Base-by-base conservation (phyloP, 768 basidiomycete species). In the Phanerochaete carnosa region DNA sequence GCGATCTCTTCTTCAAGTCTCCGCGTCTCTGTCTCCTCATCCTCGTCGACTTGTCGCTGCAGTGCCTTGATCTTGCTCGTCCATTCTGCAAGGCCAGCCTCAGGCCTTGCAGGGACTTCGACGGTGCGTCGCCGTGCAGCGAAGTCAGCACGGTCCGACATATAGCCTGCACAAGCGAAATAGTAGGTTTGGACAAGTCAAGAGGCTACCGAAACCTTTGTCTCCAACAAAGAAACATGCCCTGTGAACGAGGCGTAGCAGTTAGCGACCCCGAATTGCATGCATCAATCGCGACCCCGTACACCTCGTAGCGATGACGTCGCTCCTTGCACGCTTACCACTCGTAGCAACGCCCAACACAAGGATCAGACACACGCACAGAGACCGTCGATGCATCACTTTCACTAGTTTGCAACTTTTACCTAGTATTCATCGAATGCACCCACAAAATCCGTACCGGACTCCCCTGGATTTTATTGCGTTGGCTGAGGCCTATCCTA, bases 1-100 rank as follows among this genome's bases (percentile, higher is more conserved):
- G 69, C 69, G 52, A 93, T 82, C 68, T 82, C 81, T 58, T 81
- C 74, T 67, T 83, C 81, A 15, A 94, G 79, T 57, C 85, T 79
- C 53, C 80, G 83, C 69, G 90, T 84, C 66, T 94, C 92, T 6
- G 80, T 83, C 69, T 90, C 90, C 60, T 92, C 90, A 62, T 91
- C 88, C 15, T 86, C 86, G 63, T 94, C 91, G 26, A 92, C 87
- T 66, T 92, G 89, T 61, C 84, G 82, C 70, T 92, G 91, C 72
- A 93, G 74, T 16, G 84, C 88, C 70, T 87, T 88, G 71, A 94
- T 91, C 77, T 81, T 87, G 73, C 76, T 87, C 15, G 90, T 83
- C 91, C 91, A 93, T 71, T 93, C 89, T 16, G 89, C 80, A n/a
- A 92, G 78, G 52, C 84, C 87, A 2, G 79, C 76, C 66, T 90